Base-by-base conservation (phyloP, 1,139 yeast species). In the Pichia sorboxylosa region DNA sequence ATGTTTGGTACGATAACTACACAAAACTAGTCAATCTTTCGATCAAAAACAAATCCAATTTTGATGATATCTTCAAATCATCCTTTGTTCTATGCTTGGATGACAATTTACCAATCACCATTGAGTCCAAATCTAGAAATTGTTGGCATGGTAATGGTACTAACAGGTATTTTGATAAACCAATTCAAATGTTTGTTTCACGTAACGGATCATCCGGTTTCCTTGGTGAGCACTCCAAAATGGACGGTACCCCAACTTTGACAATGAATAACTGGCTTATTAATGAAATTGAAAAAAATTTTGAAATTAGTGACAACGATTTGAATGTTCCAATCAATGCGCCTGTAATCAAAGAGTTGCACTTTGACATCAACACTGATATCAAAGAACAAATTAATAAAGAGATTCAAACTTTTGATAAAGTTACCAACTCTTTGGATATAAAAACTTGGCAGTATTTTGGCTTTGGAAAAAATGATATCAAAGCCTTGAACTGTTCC, bases 171-270 rank as follows among this genome's bases (percentile, higher is more conserved):
- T 87, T 70, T 57, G 97, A 90, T 64, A 90, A 90, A 64, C 93
- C 96, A 6, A 63, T 82, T 44, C 93, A 90, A 62, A 79, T 83
- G 54, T 71, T 85, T 44, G 73, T 90, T 36, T 64, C 81, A 42
- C 78, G 75, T 43, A 85, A 84, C 55, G 95, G 94, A 41, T 67
- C 75, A 45, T 82, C 95, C 15, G 97, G 96, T 1, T 87, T 85
- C 64, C 62, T 85, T 53, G 97, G 94, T 41, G 98, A 90, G 61
- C 98, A 90, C 63, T 84, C 96, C 22, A 81, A 73, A 66, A 90
- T 90, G 97, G 98, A 90, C 58, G 98, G 97, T 42, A 84, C 96
- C 15, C 95, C 96, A 49, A 90, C 95, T 24, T 76, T 83, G 48
- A 77, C 87, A 49, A 62, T 90, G 61, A 87, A 87, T 59, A 87